Evolutionary conservation across 768 basidiomycete genomes (phyloP).

Genomic region (Leccinum truebloodii): DNA sequence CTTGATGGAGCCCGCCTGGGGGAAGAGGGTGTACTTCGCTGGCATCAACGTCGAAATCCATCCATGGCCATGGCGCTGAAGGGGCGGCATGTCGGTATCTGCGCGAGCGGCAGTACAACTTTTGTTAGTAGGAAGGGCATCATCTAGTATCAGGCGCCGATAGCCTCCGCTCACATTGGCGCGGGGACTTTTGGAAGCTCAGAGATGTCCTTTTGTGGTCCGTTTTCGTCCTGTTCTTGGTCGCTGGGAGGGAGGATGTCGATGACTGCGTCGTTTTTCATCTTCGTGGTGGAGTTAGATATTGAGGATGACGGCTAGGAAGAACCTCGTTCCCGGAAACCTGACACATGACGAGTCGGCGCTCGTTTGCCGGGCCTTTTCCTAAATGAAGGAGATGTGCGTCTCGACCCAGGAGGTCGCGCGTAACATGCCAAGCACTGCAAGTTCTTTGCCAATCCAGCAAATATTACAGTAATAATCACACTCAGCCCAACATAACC

Average conservation of each 20-base stretch:
- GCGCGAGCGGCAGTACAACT: neutral
- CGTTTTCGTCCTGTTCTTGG: slow-evolving; percentile 10
- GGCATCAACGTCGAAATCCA: slow-evolving; percentile 36
- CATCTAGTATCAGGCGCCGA: neutral
- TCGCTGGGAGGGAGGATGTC: neutral
- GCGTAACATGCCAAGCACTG: too few species aligned
- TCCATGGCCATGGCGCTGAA: slow-evolving; percentile 45
- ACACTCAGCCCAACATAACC: too few species aligned
- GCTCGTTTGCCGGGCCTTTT: slow-evolving; percentile 15
- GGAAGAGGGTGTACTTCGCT: slow-evolving; percentile 20
- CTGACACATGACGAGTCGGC: neutral
- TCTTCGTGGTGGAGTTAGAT: slow-evolving; percentile 8
- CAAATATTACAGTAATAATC: too few species aligned
- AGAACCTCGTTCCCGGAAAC: slow-evolving; percentile 3
- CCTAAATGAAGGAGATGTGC: slow-evolving; percentile 3
- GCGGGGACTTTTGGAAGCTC: slow-evolving; percentile 24
- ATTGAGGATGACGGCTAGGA: neutral
- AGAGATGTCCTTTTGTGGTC: slow-evolving; percentile 11
- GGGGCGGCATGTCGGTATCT: slow-evolving; percentile 43
- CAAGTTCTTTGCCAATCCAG: too few species aligned
- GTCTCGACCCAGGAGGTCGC: too few species aligned
- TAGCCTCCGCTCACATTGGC: slow-evolving; percentile 26
- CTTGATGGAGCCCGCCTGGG: slow-evolving; percentile 7
- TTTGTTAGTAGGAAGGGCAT: neutral
- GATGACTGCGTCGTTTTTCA: slow-evolving; percentile 11